Evolutionary conservation across 2,329 filamentous ascomycete genomes (phyloP).

Genomic region (Grosmannia penicillata): DNA sequence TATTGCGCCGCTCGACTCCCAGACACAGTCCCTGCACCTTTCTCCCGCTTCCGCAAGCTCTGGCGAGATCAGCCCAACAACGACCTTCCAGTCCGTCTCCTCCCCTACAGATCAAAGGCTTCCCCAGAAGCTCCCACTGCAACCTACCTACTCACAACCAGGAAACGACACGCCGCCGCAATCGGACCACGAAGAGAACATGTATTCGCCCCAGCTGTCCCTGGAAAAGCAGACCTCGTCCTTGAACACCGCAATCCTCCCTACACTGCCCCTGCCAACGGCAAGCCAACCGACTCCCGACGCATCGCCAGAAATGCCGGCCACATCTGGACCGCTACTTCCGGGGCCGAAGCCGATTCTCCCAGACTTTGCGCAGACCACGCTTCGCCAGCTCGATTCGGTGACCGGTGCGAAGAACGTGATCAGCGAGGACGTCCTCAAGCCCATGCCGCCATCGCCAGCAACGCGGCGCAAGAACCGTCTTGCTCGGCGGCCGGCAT

Average conservation of each 20-base stretch:
- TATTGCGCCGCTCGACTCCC: slow-evolving; percentile 6
- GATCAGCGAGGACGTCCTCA: not conserved
- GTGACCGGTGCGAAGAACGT: not conserved
- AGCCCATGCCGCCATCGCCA: not conserved
- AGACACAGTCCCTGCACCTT: not conserved
- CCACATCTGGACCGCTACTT: not conserved
- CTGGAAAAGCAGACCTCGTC: not conserved
- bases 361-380: slow-evolving; percentile 1
- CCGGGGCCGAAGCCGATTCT: not conserved
- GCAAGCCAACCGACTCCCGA: slow-evolving; percentile 6
- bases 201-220: not conserved
- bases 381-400: slow-evolving; percentile 9
- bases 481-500: slow-evolving; percentile 1
- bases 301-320: slow-evolving; percentile 10
- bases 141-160: slow-evolving; percentile 1
- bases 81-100: not conserved
- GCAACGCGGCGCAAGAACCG: slow-evolving; percentile 7
- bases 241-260: no score
- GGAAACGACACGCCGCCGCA: slow-evolving; percentile 6
- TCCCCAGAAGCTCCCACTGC: slow-evolving; percentile 10
- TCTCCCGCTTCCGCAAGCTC: slow-evolving; percentile 5
- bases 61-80: slow-evolving; percentile 8
- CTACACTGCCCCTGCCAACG: no score
- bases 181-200: slow-evolving; percentile 2
- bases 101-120: no score